Conservation (phyloP, 148 eudicot species). For the Chenopodium suecicum region DNA sequence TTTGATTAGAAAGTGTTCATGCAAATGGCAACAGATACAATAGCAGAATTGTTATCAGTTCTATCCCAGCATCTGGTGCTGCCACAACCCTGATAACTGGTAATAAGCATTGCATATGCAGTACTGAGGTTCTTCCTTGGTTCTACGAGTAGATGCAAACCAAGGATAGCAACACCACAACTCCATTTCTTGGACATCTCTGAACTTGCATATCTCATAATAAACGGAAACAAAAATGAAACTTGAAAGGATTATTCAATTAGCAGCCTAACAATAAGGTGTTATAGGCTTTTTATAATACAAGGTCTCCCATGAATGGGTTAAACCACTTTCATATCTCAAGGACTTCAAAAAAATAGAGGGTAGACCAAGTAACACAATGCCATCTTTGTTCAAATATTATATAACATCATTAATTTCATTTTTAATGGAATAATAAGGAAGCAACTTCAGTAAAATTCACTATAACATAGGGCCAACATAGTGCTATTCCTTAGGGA, state of each 20-base stretch:
- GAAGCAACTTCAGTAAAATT: background rate
- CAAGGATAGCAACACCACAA: background rate
- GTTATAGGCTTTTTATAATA: background rate
- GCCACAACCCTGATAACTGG: too few species aligned
- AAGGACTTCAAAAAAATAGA: background rate
- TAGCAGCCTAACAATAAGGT: background rate
- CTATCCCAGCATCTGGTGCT: too few species aligned
- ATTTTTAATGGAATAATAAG: background rate
- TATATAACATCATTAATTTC: background rate
- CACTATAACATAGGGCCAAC: background rate
- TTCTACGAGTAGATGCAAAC: background rate
- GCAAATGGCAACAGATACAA: too few species aligned
- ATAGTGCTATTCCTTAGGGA: slow-evolving; percentile 8
- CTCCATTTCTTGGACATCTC: background rate
- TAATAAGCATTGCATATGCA: too few species aligned
- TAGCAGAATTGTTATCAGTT: too few species aligned
- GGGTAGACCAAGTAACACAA: background rate
- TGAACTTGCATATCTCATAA: background rate
- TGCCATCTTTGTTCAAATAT: background rate
- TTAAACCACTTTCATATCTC: slow-evolving; percentile 6
- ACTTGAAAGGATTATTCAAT: background rate
- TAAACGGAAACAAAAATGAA: background rate
- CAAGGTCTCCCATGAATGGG: slow-evolving; percentile 11
- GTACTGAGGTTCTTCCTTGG: background rate
- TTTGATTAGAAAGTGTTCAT: too few species aligned